A percentile compares a stretch with the other conserved stretches of the same genome.
These are phyloP conservation scores for Penicillium freii DNA, from an alignment of 2,329 filamentous ascomycete species.

Conservation along the genomic window DNA sequence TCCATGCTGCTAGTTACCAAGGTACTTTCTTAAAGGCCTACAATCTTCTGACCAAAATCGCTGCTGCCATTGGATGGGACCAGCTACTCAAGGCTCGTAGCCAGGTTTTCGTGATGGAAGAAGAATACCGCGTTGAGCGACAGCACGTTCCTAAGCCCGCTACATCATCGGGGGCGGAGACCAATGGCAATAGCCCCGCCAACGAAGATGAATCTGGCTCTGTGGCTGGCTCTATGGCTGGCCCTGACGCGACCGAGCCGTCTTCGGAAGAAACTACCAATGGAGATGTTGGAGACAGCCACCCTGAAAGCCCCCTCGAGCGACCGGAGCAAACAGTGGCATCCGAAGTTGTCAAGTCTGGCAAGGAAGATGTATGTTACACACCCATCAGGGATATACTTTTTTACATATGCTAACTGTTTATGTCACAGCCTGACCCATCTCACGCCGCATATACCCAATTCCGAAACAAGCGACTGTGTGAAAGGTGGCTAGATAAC, in stretches of 20 bases:
- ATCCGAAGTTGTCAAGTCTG: conserved; percentile 72
- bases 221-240: conserved; percentile 27
- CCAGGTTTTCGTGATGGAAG: conserved; percentile 99
- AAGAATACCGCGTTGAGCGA: conserved; percentile 85
- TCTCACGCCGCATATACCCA: conserved; percentile 76
- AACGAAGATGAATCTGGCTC: conserved; percentile 27
- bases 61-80: conserved; percentile 96
- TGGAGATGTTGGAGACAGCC: conserved; percentile 28
- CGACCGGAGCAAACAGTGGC: conserved; percentile 77
- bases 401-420: conserved; percentile 15
- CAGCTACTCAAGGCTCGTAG: conserved; percentile 91
- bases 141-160: conserved; percentile 65
- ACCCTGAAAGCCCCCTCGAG: conserved; percentile 56
- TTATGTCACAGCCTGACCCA: conserved; percentile 53
- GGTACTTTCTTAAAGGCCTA: conserved; percentile 97
- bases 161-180: conserved; percentile 59
- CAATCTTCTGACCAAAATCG: conserved; percentile 89
- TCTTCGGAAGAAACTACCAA: conserved; percentile 31
- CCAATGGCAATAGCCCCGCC: conserved; percentile 35
- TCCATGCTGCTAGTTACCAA: conserved; percentile 86
- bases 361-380: conserved; percentile 64
- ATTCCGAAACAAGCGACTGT: conserved; percentile 95
- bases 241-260: conserved; percentile 20
- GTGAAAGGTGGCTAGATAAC: conserved; percentile 96
- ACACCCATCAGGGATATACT: neutral